Evolutionary conservation across 495 filamentous ascomycete species (phyloP).

Genomic region (Aspergillus biplanus): DNA sequence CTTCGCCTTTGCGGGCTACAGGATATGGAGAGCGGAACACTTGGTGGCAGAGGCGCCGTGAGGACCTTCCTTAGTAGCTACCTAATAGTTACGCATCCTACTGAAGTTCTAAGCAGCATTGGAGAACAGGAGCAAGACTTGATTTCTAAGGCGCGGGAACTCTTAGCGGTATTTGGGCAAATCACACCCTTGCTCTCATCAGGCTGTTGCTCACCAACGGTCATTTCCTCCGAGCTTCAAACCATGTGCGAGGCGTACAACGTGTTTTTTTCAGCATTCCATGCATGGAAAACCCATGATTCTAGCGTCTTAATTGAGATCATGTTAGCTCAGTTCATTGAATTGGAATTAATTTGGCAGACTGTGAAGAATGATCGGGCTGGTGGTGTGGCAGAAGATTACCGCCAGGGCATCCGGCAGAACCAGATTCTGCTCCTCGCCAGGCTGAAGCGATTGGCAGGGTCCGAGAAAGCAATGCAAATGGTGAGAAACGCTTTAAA

Average conservation of each 20-base stretch:
- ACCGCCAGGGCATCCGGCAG: constrained; percentile 88
- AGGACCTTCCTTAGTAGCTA: constrained; percentile 92
- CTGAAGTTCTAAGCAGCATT: constrained; percentile 85
- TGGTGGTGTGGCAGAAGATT: constrained; percentile 85
- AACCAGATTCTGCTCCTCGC: constrained; percentile 90
- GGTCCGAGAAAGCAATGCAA: constrained; percentile 76
- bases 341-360: constrained; percentile 94
- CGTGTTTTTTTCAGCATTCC: constrained; percentile 87
- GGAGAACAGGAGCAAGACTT: constrained; percentile 88
- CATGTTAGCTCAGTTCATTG: constrained; percentile 95
- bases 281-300: constrained; percentile 93
- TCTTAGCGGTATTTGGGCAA: constrained; percentile 82
- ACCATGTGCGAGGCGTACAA: constrained; percentile 65
- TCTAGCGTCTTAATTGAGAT: constrained; percentile 87
- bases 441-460: constrained; percentile 86
- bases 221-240: constrained; percentile 48
- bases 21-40: constrained; percentile 67
- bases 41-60: constrained; percentile 76
- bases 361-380: constrained; percentile 89
- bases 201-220: constrained; percentile 46
- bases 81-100: constrained; percentile 88
- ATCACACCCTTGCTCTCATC: constrained; percentile 65
- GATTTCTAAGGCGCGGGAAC: constrained; percentile 82
- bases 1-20: constrained; percentile 78
- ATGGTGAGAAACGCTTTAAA: constrained; percentile 83